Evolutionary conservation across 441 rosid species (phyloP).

Genomic region (Sinapis alba): DNA sequence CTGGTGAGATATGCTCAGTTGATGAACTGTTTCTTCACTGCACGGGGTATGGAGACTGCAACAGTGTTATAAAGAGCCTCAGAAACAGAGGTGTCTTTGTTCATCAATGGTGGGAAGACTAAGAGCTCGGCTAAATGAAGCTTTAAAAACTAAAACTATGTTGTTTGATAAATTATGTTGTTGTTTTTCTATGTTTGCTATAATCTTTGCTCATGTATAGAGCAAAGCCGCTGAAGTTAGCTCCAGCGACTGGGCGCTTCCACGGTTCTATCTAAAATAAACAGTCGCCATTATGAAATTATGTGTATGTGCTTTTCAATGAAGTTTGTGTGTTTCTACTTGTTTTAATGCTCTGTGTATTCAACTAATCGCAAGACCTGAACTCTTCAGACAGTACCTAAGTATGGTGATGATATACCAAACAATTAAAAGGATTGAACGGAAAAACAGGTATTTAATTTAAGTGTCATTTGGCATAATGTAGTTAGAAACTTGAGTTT

Average conservation of each 20-base stretch:
- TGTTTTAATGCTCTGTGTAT: conserved; percentile 1
- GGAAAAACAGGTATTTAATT: not conserved
- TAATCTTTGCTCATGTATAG: conserved; percentile 37
- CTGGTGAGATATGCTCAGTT: conserved; percentile 65
- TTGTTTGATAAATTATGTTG: conserved; percentile 5
- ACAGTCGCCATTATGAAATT: conserved; percentile 32
- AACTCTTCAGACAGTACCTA: not conserved
- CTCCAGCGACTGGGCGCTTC: conserved; percentile 34
- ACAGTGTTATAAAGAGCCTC: conserved; percentile 53
- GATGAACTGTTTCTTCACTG: conserved; percentile 83
- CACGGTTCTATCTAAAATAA: conserved; percentile 34
- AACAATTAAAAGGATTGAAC: not conserved
- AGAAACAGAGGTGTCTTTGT: conserved; percentile 68
- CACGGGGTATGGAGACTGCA: conserved; percentile 49
- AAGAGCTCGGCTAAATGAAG: conserved; percentile 32
- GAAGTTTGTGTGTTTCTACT: conserved; percentile 35
- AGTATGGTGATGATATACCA: not conserved
- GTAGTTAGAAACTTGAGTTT: conserved; percentile 1
- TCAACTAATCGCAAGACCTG: not conserved
- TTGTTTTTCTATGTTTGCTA: conserved; percentile 4
- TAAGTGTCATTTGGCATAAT: not conserved
- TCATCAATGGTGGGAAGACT: conserved; percentile 77
- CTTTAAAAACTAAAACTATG: conserved; percentile 27
- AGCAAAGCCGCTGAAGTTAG: conserved; percentile 34
- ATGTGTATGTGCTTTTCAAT: conserved; percentile 23